A percentile compares a stretch with the other conserved stretches of the same genome.
These are phyloP conservation scores for Gillenia trifoliata DNA, from an alignment of 306 rosid species.

Conservation along the genomic window DNA sequence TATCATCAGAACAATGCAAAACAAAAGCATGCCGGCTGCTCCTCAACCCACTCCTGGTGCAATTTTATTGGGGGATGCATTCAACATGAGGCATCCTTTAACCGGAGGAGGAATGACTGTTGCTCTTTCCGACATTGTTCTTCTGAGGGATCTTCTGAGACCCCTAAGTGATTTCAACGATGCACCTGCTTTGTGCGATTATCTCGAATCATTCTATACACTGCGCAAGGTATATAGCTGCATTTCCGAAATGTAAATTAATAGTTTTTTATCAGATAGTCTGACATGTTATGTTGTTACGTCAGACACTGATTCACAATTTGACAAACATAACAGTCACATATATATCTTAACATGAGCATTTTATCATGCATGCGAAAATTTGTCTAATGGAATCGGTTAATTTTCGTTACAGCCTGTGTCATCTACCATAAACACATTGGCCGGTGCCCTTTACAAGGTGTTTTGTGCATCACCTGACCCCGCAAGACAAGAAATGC, in stretches of 20 bases:
- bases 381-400: not conserved
- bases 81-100: conserved; percentile 89
- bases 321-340: not conserved
- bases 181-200: conserved; percentile 46
- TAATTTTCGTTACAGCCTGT: conserved; percentile 48
- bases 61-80: conserved; percentile 74
- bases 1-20: conserved; percentile 66
- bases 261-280: not conserved
- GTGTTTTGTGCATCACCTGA: conserved; percentile 81
- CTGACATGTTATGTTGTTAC: not conserved
- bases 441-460: conserved; percentile 77
- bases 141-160: conserved; percentile 60
- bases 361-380: not conserved
- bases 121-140: conserved; percentile 66
- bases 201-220: conserved; percentile 82
- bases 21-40: conserved; percentile 72
- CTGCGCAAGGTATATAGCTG: conserved; percentile 52
- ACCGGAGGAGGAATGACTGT: conserved; percentile 97
- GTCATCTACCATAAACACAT: conserved; percentile 87
- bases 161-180: conserved; percentile 54
- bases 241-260: not conserved
- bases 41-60: conserved; percentile 70
- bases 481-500: conserved; percentile 65
- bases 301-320: not conserved
- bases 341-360: not conserved